phyloP scores from a whole-genome alignment of 768 basidiomycete species.

The Dioszegia aurantiaca region DNA sequence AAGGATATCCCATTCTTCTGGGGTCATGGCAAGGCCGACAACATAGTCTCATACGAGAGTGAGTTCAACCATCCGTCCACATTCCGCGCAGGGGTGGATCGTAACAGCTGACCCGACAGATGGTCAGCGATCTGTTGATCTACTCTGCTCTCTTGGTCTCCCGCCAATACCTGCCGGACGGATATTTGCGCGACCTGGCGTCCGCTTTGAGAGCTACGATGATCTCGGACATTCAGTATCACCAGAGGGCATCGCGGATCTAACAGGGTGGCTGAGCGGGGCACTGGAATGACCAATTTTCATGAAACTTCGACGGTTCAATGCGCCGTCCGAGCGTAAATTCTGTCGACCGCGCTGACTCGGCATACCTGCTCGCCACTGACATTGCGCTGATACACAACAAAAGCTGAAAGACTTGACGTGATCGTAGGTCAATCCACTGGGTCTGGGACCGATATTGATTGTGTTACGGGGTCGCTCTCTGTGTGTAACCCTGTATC shows the following conservation, averaged over 20 bases:
- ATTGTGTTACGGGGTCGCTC: no score
- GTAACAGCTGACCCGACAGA: slow-evolving; percentile 13
- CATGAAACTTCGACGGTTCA: no score
- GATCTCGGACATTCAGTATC: slow-evolving; percentile 67
- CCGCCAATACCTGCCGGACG: slow-evolving; percentile 28
- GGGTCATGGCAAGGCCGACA: slow-evolving; percentile 77
- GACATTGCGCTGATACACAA: no score
- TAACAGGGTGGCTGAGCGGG: slow-evolving; percentile 67
- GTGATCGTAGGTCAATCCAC: no score
- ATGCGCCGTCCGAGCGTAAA: no score
- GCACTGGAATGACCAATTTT: slow-evolving; percentile 37
- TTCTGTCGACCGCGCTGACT: no score
- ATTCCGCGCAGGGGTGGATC: no score
- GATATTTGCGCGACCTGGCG: slow-evolving; percentile 55
- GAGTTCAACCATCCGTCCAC: slow-evolving; percentile 18
- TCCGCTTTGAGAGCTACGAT: slow-evolving; percentile 66
- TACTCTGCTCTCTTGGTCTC: slow-evolving; percentile 62
- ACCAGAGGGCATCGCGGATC: slow-evolving; percentile 65
- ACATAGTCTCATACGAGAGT: slow-evolving; percentile 63
- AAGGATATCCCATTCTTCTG: slow-evolving; percentile 73
- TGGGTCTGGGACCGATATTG: no score
- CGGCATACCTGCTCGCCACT: no score
- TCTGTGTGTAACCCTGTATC: no score
- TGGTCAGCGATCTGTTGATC: slow-evolving; percentile 60
- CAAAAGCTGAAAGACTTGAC: no score